Percentiles rank a stretch among this genome's conserved stretches.
These are phyloP conservation scores for Amauroascus verrucosus DNA, from an alignment of 2,329 filamentous ascomycete genomes.

Conservation along the genomic window DNA sequence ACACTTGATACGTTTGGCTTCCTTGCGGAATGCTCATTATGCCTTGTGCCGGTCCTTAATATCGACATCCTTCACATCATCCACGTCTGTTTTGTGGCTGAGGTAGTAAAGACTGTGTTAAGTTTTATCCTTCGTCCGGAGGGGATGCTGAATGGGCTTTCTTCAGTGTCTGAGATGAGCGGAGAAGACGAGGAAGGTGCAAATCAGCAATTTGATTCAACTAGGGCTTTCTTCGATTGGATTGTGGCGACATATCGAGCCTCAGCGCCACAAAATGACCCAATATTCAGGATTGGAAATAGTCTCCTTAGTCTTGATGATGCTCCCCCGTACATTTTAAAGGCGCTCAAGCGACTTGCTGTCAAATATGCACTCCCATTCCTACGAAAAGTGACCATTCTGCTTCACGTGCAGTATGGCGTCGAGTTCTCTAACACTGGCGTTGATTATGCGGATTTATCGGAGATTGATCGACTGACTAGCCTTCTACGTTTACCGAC, in stretches of 20 bases:
- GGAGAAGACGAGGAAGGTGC: not conserved
- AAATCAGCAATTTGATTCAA: conserved; percentile 7
- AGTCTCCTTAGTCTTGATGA: conserved; percentile 21
- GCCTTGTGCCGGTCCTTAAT: conserved; percentile 55
- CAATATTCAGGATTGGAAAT: not conserved
- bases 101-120: conserved; percentile 71
- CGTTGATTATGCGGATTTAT: conserved; percentile 33
- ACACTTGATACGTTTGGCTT: conserved; percentile 45
- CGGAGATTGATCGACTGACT: conserved; percentile 74
- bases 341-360: conserved; percentile 36
- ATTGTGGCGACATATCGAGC: conserved; percentile 22
- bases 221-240: conserved; percentile 31
- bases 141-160: conserved; percentile 27
- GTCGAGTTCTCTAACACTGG: conserved; percentile 71
- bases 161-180: conserved; percentile 23
- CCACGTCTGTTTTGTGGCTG: conserved; percentile 77
- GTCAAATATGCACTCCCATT: conserved; percentile 83
- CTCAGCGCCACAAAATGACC: conserved; percentile 5
- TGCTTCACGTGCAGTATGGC: conserved; percentile 79
- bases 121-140: conserved; percentile 40
- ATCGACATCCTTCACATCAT: conserved; percentile 71
- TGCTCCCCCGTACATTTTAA: conserved; percentile 19
- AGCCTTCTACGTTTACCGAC: conserved; percentile 64
- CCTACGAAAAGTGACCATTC: conserved; percentile 70
- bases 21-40: conserved; percentile 66